Percentiles rank a stretch among this genome's conserved stretches.
Conservation (phyloP, 192 early-diverging fungal species). For the Linnemannia hyalina region DNA sequence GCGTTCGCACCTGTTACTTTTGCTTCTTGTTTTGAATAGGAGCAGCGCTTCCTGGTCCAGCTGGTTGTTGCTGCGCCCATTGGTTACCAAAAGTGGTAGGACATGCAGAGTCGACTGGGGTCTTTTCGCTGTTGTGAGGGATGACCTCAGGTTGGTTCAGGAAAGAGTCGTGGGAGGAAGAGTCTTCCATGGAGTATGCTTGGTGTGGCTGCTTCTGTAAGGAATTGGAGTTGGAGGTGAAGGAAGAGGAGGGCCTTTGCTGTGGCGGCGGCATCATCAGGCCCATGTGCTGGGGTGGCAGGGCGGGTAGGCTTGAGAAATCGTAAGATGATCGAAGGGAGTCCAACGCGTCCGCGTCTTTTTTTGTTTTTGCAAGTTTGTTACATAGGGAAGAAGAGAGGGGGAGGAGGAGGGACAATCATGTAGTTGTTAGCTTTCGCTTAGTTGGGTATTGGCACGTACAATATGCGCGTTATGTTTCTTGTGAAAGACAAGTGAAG, state of each 20-base stretch:
- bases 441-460: background rate
- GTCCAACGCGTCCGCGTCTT: slow-evolving; percentile 23
- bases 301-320: slow-evolving; percentile 12
- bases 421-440: background rate
- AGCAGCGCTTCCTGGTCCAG: background rate
- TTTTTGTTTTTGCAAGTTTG: background rate
- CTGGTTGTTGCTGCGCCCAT: background rate
- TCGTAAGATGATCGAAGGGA: slow-evolving; percentile 31
- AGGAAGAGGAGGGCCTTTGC: background rate
- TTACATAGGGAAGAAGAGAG: background rate
- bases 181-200: background rate
- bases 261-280: background rate
- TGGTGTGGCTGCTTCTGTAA: background rate
- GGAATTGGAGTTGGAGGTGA: background rate
- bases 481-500: background rate
- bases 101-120: background rate
- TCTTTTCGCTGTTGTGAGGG: background rate
- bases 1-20: background rate
- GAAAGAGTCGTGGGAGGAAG: background rate
- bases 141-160: background rate
- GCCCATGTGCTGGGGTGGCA: background rate
- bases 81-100: background rate
- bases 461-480: background rate
- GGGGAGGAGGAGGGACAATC: too few relatives aligned
- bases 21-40: slow-evolving; percentile 27